Percentiles rank a stretch among this genome's conserved stretches.
Evolutionary conservation across 2,329 filamentous ascomycete species (phyloP).

Genomic region (Leptodontidium sp.): DNA sequence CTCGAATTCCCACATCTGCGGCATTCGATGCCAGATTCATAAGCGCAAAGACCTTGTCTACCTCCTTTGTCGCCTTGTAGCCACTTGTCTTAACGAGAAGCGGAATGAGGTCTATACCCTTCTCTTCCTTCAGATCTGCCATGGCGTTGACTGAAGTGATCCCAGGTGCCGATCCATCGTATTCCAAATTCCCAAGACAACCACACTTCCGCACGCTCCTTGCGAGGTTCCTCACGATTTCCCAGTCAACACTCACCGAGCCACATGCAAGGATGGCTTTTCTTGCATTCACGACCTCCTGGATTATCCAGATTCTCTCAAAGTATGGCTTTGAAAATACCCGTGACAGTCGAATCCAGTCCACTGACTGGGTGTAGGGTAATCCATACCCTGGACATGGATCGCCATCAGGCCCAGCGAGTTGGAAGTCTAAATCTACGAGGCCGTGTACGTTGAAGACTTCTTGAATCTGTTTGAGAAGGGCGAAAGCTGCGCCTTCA

Average conservation of each 20-base stretch:
- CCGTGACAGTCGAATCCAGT: constrained; percentile 9
- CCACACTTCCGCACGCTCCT: constrained; percentile 10
- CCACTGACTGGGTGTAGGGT: background rate
- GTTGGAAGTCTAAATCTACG: constrained; percentile 11
- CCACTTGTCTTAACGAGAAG: constrained; percentile 10
- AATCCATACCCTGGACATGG: constrained; percentile 14
- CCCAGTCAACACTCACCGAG: background rate
- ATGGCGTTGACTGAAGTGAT: constrained; percentile 13
- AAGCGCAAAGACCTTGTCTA: constrained; percentile 15
- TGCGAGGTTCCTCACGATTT: constrained; percentile 2
- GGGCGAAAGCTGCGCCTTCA: constrained; percentile 3
- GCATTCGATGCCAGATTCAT: constrained; percentile 14
- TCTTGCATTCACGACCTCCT: constrained; percentile 15
- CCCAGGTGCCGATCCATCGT: constrained; percentile 3
- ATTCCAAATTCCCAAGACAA: constrained; percentile 12
- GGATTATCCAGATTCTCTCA: constrained; percentile 19
- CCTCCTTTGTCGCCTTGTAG: constrained; percentile 14
- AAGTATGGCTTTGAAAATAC: constrained; percentile 19
- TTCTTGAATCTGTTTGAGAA: constrained; percentile 13
- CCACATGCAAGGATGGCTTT: constrained; percentile 9
- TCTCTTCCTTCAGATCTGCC: constrained; percentile 11
- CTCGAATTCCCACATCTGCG: background rate
- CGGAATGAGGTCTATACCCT: constrained; percentile 5
- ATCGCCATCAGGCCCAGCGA: background rate
- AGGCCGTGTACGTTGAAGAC: background rate